phyloP scores from a whole-genome alignment of 441 rosid species.

The Capsella rubella region DNA sequence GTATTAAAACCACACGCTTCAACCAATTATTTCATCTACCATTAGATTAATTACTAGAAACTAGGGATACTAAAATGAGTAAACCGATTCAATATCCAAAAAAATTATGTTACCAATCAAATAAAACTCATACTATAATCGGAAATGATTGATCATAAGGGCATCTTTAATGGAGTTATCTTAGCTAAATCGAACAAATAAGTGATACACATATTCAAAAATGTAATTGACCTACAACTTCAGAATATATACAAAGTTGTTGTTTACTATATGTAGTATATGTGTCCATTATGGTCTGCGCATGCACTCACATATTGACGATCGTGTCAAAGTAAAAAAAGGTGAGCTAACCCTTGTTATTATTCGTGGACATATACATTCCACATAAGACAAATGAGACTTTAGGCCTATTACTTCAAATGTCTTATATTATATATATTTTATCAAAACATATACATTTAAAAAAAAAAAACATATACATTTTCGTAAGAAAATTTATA shows the following conservation, averaged over 20 bases:
- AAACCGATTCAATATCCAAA: background rate
- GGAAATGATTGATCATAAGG: background rate
- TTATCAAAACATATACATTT: background rate
- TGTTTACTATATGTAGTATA: background rate
- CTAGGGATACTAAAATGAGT: too few relatives aligned
- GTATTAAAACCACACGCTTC: background rate
- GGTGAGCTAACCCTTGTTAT: conserved; percentile 23
- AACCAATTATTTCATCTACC: background rate
- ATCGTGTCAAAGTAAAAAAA: conserved; percentile 21
- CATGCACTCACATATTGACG: background rate
- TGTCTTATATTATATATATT: too few relatives aligned
- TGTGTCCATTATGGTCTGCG: conserved; percentile 7
- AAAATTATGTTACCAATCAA: background rate
- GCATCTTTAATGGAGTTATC: too few relatives aligned
- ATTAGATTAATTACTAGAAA: background rate
- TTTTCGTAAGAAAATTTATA: background rate
- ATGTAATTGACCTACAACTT: background rate
- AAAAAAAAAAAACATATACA: background rate
- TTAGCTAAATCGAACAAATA: too few relatives aligned
- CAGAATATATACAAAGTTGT: too few relatives aligned
- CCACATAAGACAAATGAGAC: conserved; percentile 2
- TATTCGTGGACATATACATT: background rate
- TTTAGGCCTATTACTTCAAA: background rate
- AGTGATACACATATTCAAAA: background rate
- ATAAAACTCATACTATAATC: background rate